phyloP scores from a whole-genome alignment of 768 basidiomycete genomes.

The Amanita molliuscula region DNA sequence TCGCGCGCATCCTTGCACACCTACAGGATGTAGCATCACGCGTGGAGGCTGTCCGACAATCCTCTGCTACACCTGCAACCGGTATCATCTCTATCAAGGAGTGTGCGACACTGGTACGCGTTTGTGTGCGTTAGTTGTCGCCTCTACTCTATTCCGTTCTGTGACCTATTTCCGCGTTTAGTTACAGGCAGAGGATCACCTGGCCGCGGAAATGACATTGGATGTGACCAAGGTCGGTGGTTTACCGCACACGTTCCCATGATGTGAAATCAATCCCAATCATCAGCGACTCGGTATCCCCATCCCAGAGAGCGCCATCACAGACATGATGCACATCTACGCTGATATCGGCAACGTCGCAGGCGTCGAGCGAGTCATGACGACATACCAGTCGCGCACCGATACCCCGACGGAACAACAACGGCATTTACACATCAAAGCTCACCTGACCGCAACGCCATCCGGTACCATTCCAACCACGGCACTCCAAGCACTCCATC shows the following conservation, averaged over 20 bases:
- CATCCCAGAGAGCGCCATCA: conserved; percentile 33
- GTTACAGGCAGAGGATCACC: conserved; percentile 36
- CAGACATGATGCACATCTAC: conserved; percentile 38
- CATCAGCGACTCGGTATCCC: conserved; percentile 31
- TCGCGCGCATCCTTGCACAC: conserved; percentile 20
- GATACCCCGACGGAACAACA: conserved; percentile 40
- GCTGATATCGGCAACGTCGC: conserved; percentile 33
- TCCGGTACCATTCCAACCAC: conserved; percentile 39
- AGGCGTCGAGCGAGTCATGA: conserved; percentile 35
- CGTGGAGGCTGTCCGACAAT: conserved; percentile 18
- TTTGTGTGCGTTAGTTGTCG: conserved; percentile 27
- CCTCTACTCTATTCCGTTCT: not conserved
- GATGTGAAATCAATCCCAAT: conserved; percentile 1
- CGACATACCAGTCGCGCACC: conserved; percentile 18
- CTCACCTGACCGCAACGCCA: conserved; percentile 44
- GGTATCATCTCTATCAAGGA: conserved; percentile 40
- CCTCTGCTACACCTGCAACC: conserved; percentile 18
- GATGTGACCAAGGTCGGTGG: conserved; percentile 41
- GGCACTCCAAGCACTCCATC: conserved; percentile 60
- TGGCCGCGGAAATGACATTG: conserved; percentile 39
- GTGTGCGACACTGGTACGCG: conserved; percentile 43
- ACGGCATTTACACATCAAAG: conserved; percentile 64
- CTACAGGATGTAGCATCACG: conserved; percentile 25
- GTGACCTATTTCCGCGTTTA: conserved; percentile 15
- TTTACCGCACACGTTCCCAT: not conserved